Percentiles rank a stretch among this genome's conserved stretches.
These are phyloP conservation scores for Debaryomyces coudertii DNA, from an alignment of 1,139 yeast species.

Conservation along the genomic window DNA sequence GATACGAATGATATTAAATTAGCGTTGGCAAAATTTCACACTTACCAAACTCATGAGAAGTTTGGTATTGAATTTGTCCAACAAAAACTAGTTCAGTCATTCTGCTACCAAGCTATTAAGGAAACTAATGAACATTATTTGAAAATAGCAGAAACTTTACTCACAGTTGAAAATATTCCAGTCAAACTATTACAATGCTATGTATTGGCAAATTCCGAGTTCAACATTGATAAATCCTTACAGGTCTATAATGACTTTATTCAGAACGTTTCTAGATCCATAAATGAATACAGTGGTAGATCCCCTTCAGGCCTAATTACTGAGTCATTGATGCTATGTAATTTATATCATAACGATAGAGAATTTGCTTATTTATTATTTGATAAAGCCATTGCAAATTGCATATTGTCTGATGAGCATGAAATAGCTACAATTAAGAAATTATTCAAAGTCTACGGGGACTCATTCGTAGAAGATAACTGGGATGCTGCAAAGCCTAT, in stretches of 20 bases:
- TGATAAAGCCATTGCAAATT: constrained; percentile 55
- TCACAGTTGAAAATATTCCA: constrained; percentile 37
- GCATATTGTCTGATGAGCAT: constrained; percentile 41
- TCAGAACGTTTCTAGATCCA: constrained; percentile 34
- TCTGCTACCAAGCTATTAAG: constrained; percentile 46
- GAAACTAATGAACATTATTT: constrained; percentile 34
- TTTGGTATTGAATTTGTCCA: constrained; percentile 42
- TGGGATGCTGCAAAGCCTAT: constrained; percentile 35
- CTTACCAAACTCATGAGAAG: constrained; percentile 39
- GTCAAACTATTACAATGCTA: constrained; percentile 45
- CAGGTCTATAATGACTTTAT: constrained; percentile 57
- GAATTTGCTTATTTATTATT: constrained; percentile 65
- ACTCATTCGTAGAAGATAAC: constrained; percentile 41
- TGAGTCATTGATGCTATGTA: constrained; percentile 55
- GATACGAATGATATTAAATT: constrained; percentile 30
- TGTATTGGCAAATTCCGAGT: constrained; percentile 51
- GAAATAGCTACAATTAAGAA: constrained; percentile 50
- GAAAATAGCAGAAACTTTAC: constrained; percentile 50
- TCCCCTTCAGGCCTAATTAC: constrained; percentile 54
- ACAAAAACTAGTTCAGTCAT: constrained; percentile 29
- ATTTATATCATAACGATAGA: constrained; percentile 55
- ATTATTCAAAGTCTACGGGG: constrained; percentile 60
- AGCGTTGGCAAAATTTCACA: constrained; percentile 36
- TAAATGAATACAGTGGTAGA: constrained; percentile 37
- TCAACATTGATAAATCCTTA: constrained; percentile 49